phyloP scores from a whole-genome alignment of 352 stramenopile genomes.

The Albugo laibachii region DNA sequence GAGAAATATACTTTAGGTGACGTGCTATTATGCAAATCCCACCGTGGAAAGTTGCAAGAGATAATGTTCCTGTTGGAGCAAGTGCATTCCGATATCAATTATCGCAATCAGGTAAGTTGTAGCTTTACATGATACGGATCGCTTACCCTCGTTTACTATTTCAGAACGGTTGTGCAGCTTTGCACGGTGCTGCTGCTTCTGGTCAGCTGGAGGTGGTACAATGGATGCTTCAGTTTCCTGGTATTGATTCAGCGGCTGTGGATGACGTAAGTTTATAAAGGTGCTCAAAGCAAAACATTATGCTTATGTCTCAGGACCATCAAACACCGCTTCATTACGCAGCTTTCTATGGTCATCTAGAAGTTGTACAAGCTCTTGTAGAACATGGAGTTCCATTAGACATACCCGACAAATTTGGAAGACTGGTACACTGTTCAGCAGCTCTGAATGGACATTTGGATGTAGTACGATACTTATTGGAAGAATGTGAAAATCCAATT shows the following conservation, averaged over 20 bases:
- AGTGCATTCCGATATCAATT: conserved; percentile 66
- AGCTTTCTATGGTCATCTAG: conserved; percentile 70
- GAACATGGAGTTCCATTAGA: conserved; percentile 67
- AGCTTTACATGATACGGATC: not conserved
- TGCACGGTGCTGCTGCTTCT: conserved; percentile 53
- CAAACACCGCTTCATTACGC: conserved; percentile 74
- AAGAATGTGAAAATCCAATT: conserved; percentile 59
- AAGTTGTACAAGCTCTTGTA: conserved; percentile 71
- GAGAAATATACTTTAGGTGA: conserved; percentile 72
- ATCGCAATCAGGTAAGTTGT: conserved; percentile 50
- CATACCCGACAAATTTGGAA: conserved; percentile 55
- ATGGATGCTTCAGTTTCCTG: conserved; percentile 39
- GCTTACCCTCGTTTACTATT: not conserved
- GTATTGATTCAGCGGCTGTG: conserved; percentile 32
- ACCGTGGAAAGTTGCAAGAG: conserved; percentile 68
- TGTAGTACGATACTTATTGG: conserved; percentile 60
- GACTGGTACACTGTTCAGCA: conserved; percentile 56
- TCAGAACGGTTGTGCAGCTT: conserved; percentile 65
- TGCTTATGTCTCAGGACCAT: conserved; percentile 20
- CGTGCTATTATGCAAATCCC: conserved; percentile 69
- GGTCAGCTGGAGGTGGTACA: conserved; percentile 68
- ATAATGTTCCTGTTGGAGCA: conserved; percentile 52
- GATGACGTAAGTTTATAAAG: conserved; percentile 34
- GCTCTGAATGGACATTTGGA: conserved; percentile 77
- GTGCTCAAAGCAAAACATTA: not conserved